phyloP scores from a whole-genome alignment of 495 filamentous ascomycete genomes.

The Podospora conica region DNA sequence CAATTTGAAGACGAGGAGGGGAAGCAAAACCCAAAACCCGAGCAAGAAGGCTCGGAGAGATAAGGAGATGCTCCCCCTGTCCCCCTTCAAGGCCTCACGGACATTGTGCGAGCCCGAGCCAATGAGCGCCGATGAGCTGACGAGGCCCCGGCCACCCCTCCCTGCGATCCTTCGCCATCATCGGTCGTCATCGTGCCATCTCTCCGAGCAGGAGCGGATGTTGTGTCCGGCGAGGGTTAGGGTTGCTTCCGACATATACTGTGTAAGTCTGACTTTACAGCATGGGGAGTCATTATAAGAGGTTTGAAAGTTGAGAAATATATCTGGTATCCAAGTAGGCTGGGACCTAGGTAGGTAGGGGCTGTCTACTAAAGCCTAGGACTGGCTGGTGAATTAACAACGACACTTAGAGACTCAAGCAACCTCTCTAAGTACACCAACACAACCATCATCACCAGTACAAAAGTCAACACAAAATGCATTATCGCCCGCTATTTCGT shows the following conservation, averaged over 20 bases:
- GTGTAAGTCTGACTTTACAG: no score
- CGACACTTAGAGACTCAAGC: no score
- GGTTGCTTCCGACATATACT: background rate
- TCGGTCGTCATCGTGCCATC: background rate
- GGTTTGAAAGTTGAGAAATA: no score
- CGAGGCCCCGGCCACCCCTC: conserved; percentile 26
- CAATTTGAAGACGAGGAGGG: background rate
- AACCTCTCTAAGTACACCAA: no score
- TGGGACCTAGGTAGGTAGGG: no score
- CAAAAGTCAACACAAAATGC: background rate
- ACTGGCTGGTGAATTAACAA: no score
- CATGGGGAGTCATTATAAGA: no score
- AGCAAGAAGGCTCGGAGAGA: background rate
- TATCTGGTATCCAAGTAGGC: no score
- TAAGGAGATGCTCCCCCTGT: background rate
- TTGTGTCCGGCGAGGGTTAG: background rate
- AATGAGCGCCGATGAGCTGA: conserved; percentile 32
- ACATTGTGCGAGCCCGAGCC: conserved; percentile 9
- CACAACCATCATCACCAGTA: no score
- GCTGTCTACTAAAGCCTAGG: no score
- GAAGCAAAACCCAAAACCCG: background rate
- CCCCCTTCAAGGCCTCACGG: background rate
- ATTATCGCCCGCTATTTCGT: background rate
- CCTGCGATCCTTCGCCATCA: background rate
- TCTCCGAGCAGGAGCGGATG: background rate